Base-by-base conservation (phyloP, 2,329 filamentous ascomycete genomes). In the Stylonectria norvegica region DNA sequence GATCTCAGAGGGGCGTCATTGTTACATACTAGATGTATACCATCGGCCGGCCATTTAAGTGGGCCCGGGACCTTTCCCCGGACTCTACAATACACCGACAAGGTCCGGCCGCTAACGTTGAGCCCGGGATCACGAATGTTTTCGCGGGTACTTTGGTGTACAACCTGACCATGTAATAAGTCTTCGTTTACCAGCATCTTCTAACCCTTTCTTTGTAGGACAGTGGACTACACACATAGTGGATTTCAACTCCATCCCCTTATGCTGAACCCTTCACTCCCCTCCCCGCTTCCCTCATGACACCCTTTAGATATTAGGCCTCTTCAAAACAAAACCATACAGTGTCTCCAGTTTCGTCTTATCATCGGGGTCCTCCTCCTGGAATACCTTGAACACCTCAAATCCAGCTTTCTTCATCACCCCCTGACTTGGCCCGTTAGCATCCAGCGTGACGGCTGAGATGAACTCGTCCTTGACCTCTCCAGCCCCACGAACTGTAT, bases 331-430 rank as follows among this genome's bases (percentile, higher is more conserved):
- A 36, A 52, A 65, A 3, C 53, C 60, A 43, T 56, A 46, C 27
- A 65, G 28, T 5, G 38, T 44, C 14, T 50, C 49, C 30, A 39
- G 45, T 12, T 42, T 27, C 6, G 39, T 42, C 27, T 28, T 6
- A 32, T 53, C 52, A 10, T 47, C 38, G 3, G 40, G 15, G 32
- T 66, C 59, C 9, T 42, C 37, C 34, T 65, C 58, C 5, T 47
- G 41, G 62, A 66, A 75, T 18, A 49, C 59, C 49, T 69, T 68
- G 30, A 69, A 68, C 25, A 68, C 52, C 49, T 63, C 61, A 47
- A 84, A 80, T 1, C 80, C 79, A 11, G 56, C 61, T 55, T 83
- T 84, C 34, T 58, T 52, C 39, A 86, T 49, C 6, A 86, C 75
- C 3, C 68, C 68, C 42, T 72, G 71, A 49, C 81, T 85, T 4